phyloP scores from a whole-genome alignment of 768 basidiomycete genomes.

The Coprinopsis cinerea region DNA sequence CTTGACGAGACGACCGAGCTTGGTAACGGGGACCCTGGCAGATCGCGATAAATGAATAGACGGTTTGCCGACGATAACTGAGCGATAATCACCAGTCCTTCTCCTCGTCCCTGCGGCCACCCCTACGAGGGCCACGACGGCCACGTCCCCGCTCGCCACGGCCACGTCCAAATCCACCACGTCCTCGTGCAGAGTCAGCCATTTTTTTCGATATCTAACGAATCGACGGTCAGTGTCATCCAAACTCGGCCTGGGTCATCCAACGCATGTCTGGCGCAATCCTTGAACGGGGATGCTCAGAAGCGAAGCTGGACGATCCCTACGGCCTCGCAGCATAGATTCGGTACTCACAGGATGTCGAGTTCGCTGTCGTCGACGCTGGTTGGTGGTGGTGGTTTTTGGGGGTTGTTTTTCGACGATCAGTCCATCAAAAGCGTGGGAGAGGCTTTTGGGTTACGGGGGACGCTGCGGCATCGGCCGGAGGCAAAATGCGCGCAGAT shows the following conservation, averaged over 20 bases:
- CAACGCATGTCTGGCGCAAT: slow-evolving; percentile 28
- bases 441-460: no score
- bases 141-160: slow-evolving; percentile 90
- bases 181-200: slow-evolving; percentile 76
- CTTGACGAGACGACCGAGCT: slow-evolving; percentile 97
- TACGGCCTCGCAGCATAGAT: no score
- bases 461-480: no score
- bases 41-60: background rate
- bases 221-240: slow-evolving; percentile 35
- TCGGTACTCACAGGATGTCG: slow-evolving; percentile 32
- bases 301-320: no score
- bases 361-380: slow-evolving; percentile 33
- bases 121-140: slow-evolving; percentile 86
- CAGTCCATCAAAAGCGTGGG: no score
- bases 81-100: slow-evolving; percentile 81
- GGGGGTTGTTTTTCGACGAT: no score
- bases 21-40: slow-evolving; percentile 91
- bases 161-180: slow-evolving; percentile 78
- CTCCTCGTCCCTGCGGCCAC: slow-evolving; percentile 98
- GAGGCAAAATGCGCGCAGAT: no score
- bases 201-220: slow-evolving; percentile 35
- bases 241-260: slow-evolving; percentile 34
- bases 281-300: no score
- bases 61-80: background rate
- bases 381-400: no score